These are phyloP conservation scores for Cinchona pubescens DNA, from an alignment of 257 asterid genomes.

Conservation along the genomic window DNA sequence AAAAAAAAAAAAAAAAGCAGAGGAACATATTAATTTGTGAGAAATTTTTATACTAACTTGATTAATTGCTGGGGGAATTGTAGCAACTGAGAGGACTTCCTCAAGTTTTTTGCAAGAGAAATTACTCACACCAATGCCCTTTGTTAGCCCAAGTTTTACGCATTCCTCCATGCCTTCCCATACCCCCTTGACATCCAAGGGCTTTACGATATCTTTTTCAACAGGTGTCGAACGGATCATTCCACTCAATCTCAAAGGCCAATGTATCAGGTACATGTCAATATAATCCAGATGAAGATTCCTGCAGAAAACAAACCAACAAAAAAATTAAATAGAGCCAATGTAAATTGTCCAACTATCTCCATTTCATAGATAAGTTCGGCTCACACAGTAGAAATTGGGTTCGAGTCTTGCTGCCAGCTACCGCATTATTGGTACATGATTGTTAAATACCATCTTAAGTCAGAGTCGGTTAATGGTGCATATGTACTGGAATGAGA, in stretches of 20 bases:
- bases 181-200: conserved; percentile 44
- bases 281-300: conserved; percentile 53
- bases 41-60: conserved; percentile 34
- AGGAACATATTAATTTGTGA: not conserved
- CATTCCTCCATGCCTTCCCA: conserved; percentile 79
- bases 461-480: too few species aligned
- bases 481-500: too few species aligned
- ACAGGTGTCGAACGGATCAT: conserved; percentile 22
- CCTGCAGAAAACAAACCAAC: conserved; percentile 17
- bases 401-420: not conserved
- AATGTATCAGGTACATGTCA: conserved; percentile 59
- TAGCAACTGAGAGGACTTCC: conserved; percentile 38
- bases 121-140: conserved; percentile 71
- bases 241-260: conserved; percentile 45
- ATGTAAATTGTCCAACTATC: too few species aligned
- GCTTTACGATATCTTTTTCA: conserved; percentile 26
- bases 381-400: too few species aligned
- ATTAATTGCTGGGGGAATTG: conserved; percentile 55
- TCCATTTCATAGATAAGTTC: not conserved
- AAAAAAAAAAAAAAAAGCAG: too few species aligned
- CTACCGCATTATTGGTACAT: too few species aligned
- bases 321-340: not conserved
- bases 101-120: conserved; percentile 42
- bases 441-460: too few species aligned
- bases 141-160: conserved; percentile 48